phyloP scores from a whole-genome alignment of 2,329 filamentous ascomycete genomes.

The Penicillium sp. region DNA sequence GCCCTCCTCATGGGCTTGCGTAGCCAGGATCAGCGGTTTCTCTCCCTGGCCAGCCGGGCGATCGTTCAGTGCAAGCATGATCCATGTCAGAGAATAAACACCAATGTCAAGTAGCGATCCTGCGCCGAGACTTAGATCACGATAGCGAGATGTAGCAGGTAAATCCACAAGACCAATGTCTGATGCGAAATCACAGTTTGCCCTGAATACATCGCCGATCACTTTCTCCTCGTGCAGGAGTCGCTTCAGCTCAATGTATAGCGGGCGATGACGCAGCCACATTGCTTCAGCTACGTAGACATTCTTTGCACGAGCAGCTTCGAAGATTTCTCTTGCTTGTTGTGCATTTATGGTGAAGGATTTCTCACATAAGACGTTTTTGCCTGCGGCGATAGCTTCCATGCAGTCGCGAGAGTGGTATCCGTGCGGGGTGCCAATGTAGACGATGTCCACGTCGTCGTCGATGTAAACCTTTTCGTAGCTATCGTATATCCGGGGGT shows the following conservation, averaged over 20 bases:
- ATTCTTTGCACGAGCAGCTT: no score
- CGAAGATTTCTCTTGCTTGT: no score
- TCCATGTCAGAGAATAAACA: conserved; percentile 26
- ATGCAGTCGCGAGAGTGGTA: conserved; percentile 56
- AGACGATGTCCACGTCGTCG: conserved; percentile 55
- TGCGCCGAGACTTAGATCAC: conserved; percentile 19
- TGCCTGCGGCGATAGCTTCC: conserved; percentile 36
- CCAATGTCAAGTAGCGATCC: conserved; percentile 26
- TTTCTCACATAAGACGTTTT: no score
- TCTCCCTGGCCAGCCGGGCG: conserved; percentile 5
- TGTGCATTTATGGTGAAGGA: no score
- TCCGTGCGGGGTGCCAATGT: conserved; percentile 55
- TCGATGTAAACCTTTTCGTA: conserved; percentile 25
- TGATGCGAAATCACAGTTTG: conserved; percentile 12
- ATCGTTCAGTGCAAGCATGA: conserved; percentile 16
- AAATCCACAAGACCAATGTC: conserved; percentile 13
- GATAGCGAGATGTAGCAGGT: conserved; percentile 11
- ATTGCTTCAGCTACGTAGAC: conserved; percentile 59
- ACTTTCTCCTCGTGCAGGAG: conserved; percentile 19
- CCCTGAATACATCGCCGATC: conserved; percentile 19
- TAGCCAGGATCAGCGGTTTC: conserved; percentile 16
- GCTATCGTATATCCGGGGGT: conserved; percentile 14
- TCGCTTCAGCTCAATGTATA: conserved; percentile 13
- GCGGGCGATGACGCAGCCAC: conserved; percentile 23
- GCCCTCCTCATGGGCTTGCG: conserved; percentile 29